Percentiles rank a stretch among this genome's conserved stretches.
Evolutionary conservation across 129 eudicot genomes (phyloP).

Genomic region (Scalesia atractyloides): DNA sequence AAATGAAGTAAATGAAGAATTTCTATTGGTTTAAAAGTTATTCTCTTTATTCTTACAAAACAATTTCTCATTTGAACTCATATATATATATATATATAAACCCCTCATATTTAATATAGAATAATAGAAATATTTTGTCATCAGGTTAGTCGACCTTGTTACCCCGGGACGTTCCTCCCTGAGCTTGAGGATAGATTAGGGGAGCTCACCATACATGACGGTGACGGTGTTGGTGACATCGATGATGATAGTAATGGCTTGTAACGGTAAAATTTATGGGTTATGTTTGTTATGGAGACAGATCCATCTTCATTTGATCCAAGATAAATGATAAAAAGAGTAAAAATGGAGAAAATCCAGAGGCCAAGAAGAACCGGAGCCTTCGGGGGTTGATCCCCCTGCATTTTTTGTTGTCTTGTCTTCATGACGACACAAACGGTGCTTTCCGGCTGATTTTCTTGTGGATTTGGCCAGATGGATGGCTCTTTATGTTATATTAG

Average conservation of each 20-base stretch:
- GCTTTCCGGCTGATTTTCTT: not conserved
- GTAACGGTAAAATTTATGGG: slow-evolving; percentile 31
- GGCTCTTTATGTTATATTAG: slow-evolving; percentile 22
- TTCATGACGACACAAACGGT: slow-evolving; percentile 14
- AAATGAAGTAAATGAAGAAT: no score
- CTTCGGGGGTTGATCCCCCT: slow-evolving; percentile 30
- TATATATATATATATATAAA: no score
- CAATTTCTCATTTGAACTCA: no score
- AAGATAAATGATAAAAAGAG: slow-evolving; percentile 32
- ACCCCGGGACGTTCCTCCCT: no score
- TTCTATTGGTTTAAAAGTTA: no score
- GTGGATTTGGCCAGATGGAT: slow-evolving; percentile 2
- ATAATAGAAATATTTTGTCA: no score
- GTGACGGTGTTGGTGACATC: not conserved
- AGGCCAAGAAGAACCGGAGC: slow-evolving; percentile 34
- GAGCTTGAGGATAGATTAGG: not conserved
- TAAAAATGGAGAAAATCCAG: slow-evolving; percentile 29
- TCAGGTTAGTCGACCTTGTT: no score
- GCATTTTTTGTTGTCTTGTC: slow-evolving; percentile 21
- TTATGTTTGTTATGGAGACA: slow-evolving; percentile 22
- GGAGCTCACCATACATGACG: slow-evolving; percentile 27
- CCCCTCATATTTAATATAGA: not conserved
- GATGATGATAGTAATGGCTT: slow-evolving; percentile 11
- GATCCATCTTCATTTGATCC: slow-evolving; percentile 38
- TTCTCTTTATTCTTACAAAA: no score